phyloP scores from a whole-genome alignment of 2,329 filamentous ascomycete species.

The Zymoseptoria tritici region DNA sequence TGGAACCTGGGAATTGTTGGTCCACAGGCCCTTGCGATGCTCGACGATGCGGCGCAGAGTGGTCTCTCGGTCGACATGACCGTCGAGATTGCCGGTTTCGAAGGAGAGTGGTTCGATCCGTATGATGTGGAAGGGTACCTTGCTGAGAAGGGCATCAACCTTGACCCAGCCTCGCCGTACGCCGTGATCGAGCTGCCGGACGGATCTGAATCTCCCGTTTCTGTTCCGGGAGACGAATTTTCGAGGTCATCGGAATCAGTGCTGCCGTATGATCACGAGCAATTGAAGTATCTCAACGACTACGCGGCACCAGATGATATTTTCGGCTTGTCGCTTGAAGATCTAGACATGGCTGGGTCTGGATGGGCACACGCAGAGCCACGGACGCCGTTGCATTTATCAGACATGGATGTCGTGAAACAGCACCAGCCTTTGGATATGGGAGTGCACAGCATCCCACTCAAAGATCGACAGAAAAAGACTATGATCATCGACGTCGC shows the following conservation, averaged over 20 bases:
- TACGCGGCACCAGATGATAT: background rate
- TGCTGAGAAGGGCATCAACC: conserved; percentile 52
- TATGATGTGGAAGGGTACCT: conserved; percentile 72
- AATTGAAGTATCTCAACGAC: conserved; percentile 3
- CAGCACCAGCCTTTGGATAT: background rate
- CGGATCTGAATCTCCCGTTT: background rate
- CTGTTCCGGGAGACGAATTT: background rate
- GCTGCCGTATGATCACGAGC: conserved; percentile 6
- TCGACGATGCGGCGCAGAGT: conserved; percentile 20
- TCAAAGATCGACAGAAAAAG: conserved; percentile 21
- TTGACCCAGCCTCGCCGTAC: conserved; percentile 55
- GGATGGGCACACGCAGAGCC: background rate
- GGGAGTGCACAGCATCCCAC: background rate
- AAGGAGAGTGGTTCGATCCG: conserved; percentile 69
- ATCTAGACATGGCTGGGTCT: background rate
- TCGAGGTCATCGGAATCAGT: background rate
- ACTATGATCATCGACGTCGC: conserved; percentile 37
- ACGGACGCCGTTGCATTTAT: background rate
- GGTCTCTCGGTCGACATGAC: conserved; percentile 26
- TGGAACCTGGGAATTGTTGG: conserved; percentile 26
- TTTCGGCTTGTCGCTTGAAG: background rate
- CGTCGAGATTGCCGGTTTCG: conserved; percentile 54
- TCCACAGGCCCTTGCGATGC: conserved; percentile 21
- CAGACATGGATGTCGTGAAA: background rate
- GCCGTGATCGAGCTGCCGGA: conserved; percentile 46